Base-by-base conservation (phyloP, 345 rosid species). In the Euphorbia pulcherrima region DNA sequence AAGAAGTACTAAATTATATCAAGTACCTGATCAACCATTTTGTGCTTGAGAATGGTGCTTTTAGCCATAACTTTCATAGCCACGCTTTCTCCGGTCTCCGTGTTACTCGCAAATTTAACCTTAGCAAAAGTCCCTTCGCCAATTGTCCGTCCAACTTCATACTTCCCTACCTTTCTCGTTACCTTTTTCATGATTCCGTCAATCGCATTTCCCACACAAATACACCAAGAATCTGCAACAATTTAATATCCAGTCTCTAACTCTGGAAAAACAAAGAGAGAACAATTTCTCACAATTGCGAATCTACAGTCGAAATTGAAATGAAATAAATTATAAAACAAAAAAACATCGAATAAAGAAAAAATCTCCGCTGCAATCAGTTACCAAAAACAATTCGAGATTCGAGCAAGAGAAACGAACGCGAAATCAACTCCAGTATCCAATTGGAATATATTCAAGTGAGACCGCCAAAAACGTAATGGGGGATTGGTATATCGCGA, bases 41-140 rank as follows among this genome's bases (percentile, higher is more conserved):
- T 83, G 70, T 90, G 88, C 86, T 82, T 85, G 41, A 93, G 90
- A 74, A 93, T 81, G 78, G 90, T 84, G 75, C 76, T 75, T 81
- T 93, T 93, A 52, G 89, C 88, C 87, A 93, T 29, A 30, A 90
- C 78, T 77, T 93, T 93, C 69, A 93, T 75, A 78, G 98, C 98
- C 21, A 93, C 94, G 24, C 81, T 77, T 65, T 81, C 92, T 50
- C 98, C 94, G 2, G 89, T 84, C 35, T 84, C 94, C 27, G 51
- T 68, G 72, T 90, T 86, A 76, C 50, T 79, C 0, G 97, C 98
- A 68, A 87, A 93, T 83, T 89, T 93, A 55, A 93, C 99, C 83
- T 93, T 93, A 13, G 99, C 97, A 69, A 93, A 93, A 44, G 90
- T 88, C 13, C 99, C 99, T 78, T 93, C 95, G 3, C 99, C 99